These are phyloP conservation scores for Nannochloropsis salina DNA, from an alignment of 108 stramenopile species.

Conservation along the genomic window DNA sequence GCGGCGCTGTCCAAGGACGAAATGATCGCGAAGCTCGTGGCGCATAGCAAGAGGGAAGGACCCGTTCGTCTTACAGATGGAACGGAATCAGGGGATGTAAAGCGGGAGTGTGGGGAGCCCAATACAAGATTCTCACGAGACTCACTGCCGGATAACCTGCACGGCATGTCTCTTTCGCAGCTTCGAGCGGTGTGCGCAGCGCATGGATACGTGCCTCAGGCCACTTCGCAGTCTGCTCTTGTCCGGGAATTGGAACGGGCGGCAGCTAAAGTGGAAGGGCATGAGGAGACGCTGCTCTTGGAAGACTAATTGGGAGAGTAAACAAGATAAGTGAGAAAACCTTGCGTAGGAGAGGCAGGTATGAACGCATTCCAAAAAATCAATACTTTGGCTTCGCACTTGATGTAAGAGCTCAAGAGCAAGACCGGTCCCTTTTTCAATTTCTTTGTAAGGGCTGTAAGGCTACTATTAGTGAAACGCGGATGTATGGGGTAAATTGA, in stretches of 20 bases:
- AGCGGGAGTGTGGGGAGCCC: neutral
- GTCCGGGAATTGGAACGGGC: slow-evolving; percentile 19
- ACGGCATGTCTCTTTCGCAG: neutral
- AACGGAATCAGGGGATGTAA: neutral
- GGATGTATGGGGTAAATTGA: no score
- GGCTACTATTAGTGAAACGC: no score
- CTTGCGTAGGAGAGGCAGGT: no score
- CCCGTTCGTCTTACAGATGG: neutral
- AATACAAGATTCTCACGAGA: neutral
- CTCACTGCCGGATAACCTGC: neutral
- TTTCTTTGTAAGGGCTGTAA: no score
- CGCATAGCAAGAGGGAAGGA: neutral
- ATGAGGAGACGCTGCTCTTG: neutral
- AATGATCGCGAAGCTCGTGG: neutral
- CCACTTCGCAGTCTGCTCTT: neutral
- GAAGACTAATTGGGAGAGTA: neutral
- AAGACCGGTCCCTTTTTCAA: no score
- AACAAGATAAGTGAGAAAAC: no score
- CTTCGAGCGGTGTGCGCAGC: slow-evolving; percentile 10
- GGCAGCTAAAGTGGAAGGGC: neutral
- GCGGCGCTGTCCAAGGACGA: neutral
- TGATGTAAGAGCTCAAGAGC: no score
- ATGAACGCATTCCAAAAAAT: no score
- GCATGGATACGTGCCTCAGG: neutral
- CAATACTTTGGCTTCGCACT: no score